These are phyloP conservation scores for Capsicum chinense DNA, from an alignment of 257 asterid species.

Conservation along the genomic window DNA sequence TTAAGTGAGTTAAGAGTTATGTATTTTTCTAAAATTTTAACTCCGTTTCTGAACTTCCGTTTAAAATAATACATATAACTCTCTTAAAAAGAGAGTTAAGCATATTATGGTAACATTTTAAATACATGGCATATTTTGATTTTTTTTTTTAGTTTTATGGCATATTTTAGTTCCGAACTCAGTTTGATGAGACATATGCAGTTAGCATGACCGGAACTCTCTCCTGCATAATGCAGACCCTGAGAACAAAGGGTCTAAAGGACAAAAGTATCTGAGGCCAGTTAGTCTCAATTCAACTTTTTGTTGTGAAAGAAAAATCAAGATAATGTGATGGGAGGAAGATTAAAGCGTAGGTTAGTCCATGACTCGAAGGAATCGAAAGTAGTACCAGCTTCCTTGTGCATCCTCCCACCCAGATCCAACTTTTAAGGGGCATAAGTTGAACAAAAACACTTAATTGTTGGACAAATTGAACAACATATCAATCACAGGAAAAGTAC, in stretches of 20 bases:
- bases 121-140: no score
- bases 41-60: no score
- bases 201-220: slow-evolving; percentile 3
- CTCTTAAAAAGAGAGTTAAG: no score
- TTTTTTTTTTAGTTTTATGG: no score
- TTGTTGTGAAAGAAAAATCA: neutral
- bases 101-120: no score
- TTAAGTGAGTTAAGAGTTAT: no score
- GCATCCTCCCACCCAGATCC: neutral
- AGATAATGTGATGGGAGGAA: neutral
- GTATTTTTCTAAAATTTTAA: no score
- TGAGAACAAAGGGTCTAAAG: neutral
- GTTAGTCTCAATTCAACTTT: slow-evolving; percentile 11
- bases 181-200: neutral
- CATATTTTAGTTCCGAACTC: no score
- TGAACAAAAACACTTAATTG: neutral
- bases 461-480: slow-evolving; percentile 14
- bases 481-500: slow-evolving; percentile 4
- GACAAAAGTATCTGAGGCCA: slow-evolving; percentile 13
- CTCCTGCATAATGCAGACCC: neutral
- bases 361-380: neutral
- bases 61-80: no score
- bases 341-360: neutral
- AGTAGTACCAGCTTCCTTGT: neutral
- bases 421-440: neutral